Evolutionary conservation across 176 grass and related monocot genomes (phyloP).

Genomic region (Puccinellia tenuiflora): DNA sequence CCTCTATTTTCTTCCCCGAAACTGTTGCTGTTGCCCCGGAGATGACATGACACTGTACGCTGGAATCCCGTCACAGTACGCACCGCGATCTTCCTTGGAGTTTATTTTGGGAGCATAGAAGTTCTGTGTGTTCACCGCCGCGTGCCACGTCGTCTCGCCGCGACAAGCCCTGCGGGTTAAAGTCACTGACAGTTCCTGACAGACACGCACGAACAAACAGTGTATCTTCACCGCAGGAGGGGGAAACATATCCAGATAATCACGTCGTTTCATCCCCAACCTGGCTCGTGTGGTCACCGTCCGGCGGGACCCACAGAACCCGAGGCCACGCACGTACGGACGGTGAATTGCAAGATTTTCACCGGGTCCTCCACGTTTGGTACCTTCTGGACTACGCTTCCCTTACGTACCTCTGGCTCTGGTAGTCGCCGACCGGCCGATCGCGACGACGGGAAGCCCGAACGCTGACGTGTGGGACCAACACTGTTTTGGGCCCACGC

Average conservation of each 20-base stretch:
- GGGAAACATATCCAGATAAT: background rate
- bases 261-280: background rate
- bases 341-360: background rate
- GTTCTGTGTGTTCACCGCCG: background rate
- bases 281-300: background rate
- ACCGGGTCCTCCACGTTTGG: background rate
- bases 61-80: background rate
- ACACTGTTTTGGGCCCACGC: background rate
- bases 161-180: conserved; percentile 5
- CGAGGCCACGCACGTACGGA: background rate
- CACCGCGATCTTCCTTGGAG: background rate
- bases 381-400: too few species aligned
- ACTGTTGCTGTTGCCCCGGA: too few species aligned
- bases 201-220: background rate
- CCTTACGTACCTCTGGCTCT: too few species aligned
- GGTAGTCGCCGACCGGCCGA: too few species aligned
- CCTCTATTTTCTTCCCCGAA: background rate
- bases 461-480: background rate
- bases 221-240: background rate
- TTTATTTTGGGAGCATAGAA: background rate
- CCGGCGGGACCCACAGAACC: background rate
- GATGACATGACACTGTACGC: background rate
- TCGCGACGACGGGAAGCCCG: background rate
- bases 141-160: background rate
- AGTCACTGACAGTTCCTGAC: background rate